Conservation (phyloP, 2,329 filamentous ascomycete species). For the Byssoonygena ceratinophila region DNA sequence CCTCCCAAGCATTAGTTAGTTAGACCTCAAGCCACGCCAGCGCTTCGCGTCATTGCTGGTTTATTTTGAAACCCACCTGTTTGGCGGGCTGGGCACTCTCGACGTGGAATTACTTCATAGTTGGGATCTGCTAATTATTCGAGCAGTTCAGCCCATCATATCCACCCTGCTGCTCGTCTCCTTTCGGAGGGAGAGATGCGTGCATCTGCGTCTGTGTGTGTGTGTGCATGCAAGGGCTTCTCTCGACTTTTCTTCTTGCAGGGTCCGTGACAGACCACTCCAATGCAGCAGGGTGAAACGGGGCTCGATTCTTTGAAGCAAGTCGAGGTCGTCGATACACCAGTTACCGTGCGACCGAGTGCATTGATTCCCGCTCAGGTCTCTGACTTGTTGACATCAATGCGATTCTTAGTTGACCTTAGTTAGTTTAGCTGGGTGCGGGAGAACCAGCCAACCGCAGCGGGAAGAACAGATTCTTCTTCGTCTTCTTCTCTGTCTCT, state of each 20-base stretch:
- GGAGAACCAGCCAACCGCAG: not conserved
- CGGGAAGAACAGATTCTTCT: too few species aligned
- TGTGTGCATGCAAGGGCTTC: too few species aligned
- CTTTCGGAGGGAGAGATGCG: too few species aligned
- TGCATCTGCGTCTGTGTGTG: too few species aligned
- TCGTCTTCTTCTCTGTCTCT: too few species aligned
- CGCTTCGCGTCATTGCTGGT: not conserved
- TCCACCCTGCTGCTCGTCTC: not conserved
- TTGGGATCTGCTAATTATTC: not conserved
- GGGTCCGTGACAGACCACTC: slow-evolving; percentile 9
- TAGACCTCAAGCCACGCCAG: not conserved
- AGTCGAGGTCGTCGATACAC: not conserved
- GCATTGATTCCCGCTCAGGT: slow-evolving; percentile 6
- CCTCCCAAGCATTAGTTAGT: not conserved
- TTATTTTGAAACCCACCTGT: not conserved
- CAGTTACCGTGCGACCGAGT: not conserved
- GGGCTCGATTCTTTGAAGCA: slow-evolving; percentile 1
- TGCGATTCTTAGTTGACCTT: not conserved
- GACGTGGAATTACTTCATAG: not conserved
- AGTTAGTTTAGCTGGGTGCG: too few species aligned
- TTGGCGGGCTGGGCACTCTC: not conserved
- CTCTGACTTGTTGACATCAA: not conserved
- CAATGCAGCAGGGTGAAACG: slow-evolving; percentile 12
- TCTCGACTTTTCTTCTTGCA: slow-evolving; percentile 6
- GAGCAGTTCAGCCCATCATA: too few species aligned